phyloP scores from a whole-genome alignment of 352 stramenopile species.

The Globisporangium alternatum region DNA sequence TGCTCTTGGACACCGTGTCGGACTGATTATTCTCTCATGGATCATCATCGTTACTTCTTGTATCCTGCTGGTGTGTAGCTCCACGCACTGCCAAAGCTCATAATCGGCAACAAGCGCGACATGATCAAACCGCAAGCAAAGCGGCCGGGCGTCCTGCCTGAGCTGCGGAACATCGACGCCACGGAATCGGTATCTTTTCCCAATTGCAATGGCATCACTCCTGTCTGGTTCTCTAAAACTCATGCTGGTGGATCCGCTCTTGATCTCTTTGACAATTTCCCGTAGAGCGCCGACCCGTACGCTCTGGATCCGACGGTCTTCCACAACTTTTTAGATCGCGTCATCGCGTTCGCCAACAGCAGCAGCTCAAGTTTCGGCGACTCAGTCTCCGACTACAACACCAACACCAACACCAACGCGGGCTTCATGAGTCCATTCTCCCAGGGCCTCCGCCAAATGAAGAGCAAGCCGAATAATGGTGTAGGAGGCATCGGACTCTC shows the following conservation, averaged over 20 bases:
- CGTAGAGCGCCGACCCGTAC: slow-evolving; percentile 55
- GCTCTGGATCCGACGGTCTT: slow-evolving; percentile 50
- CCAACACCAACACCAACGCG: slow-evolving; percentile 13
- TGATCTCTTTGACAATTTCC: not conserved
- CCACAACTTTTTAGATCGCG: slow-evolving; percentile 62
- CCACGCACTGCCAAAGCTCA: slow-evolving; percentile 56
- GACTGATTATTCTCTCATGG: not conserved
- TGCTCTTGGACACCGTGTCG: not conserved
- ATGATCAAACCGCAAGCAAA: slow-evolving; percentile 30
- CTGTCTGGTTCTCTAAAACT: not conserved
- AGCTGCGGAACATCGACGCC: slow-evolving; percentile 48
- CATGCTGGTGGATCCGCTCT: not conserved
- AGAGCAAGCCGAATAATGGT: slow-evolving; percentile 29
- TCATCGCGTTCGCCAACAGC: slow-evolving; percentile 53
- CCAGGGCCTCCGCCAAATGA: slow-evolving; percentile 47
- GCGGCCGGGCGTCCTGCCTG: slow-evolving; percentile 25
- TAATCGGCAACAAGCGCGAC: slow-evolving; percentile 84
- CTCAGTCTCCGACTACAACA: slow-evolving; percentile 12
- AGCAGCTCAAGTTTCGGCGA: slow-evolving; percentile 12
- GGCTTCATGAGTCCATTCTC: slow-evolving; percentile 16
- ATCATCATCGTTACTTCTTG: not conserved
- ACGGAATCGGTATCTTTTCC: slow-evolving; percentile 48
- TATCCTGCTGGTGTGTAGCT: slow-evolving; percentile 23
- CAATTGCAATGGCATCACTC: not conserved
- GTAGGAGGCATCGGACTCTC: not conserved